Conservation (phyloP, 768 basidiomycete genomes). For the Hygrophoropsis aurantiaca region DNA sequence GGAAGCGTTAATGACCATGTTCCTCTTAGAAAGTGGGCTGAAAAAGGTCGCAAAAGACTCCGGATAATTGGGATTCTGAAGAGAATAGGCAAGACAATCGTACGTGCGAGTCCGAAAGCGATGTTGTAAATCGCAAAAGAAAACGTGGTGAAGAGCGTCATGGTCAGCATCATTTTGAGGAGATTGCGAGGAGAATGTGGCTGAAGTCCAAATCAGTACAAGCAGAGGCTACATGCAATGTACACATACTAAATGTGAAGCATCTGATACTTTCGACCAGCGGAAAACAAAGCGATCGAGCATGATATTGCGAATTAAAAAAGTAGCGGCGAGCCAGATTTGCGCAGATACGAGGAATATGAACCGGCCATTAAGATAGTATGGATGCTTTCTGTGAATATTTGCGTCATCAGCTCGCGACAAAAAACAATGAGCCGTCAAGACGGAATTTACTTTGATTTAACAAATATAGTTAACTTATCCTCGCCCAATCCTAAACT, state of each 20-base stretch:
- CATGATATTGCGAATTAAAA: constrained; percentile 57
- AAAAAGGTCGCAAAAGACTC: constrained; percentile 55
- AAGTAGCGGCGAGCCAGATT: constrained; percentile 43
- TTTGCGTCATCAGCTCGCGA: background rate
- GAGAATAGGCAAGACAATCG: constrained; percentile 49
- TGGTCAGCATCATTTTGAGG: constrained; percentile 31
- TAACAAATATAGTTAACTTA: constrained; percentile 57
- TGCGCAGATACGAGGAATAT: constrained; percentile 62
- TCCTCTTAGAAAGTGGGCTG: constrained; percentile 61
- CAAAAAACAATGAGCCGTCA: background rate
- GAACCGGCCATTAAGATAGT: constrained; percentile 68
- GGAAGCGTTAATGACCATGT: constrained; percentile 55
- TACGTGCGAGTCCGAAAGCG: constrained; percentile 46
- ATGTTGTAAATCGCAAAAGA: constrained; percentile 40
- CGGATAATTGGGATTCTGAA: constrained; percentile 55
- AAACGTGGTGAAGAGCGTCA: constrained; percentile 39
- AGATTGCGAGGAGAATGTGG: constrained; percentile 20
- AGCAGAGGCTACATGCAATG: background rate
- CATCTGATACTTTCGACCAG: constrained; percentile 31
- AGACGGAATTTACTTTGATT: constrained; percentile 52
- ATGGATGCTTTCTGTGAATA: constrained; percentile 62
- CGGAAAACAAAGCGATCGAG: constrained; percentile 57
- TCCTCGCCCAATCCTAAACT: constrained; percentile 31
- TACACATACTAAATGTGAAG: constrained; percentile 16
- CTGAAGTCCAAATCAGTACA: constrained; percentile 6